Conservation (phyloP, 139 green algal genomes). For the Pedinophyceae sp. region DNA sequence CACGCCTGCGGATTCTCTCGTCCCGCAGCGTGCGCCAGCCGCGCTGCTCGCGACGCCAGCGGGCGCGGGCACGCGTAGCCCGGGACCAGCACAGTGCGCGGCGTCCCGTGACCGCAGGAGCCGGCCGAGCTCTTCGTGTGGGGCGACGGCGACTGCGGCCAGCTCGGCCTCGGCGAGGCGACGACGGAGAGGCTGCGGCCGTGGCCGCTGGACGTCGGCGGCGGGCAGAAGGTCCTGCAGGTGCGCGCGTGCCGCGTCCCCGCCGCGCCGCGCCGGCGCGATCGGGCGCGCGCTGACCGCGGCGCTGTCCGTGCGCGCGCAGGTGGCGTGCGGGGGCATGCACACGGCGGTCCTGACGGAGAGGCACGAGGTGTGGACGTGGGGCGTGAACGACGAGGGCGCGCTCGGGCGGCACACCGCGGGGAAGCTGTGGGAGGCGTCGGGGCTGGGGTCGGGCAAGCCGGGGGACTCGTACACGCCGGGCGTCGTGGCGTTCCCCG, state of each 20-base stretch:
- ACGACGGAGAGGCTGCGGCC: conserved; percentile 25
- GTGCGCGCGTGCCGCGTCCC: no score
- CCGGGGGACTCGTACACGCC: conserved; percentile 22
- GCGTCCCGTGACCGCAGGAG: conserved; percentile 11
- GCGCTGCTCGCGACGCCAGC: no score
- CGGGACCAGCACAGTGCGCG: conserved; percentile 5
- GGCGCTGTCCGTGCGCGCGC: no score
- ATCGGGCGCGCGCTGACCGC: conserved; percentile 15
- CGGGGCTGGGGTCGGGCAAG: background rate
- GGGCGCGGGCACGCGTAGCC: no score
- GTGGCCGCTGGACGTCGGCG: conserved; percentile 11
- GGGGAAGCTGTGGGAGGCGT: conserved; percentile 26
- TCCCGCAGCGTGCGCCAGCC: no score
- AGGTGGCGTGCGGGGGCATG: conserved; percentile 69
- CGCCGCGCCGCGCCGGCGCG: no score
- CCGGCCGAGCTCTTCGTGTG: conserved; percentile 28
- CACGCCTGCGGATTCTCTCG: no score
- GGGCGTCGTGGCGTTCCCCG: conserved; percentile 23
- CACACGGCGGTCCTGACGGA: conserved; percentile 58
- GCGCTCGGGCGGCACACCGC: conserved; percentile 51
- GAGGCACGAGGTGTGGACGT: conserved; percentile 44
- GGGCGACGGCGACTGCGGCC: conserved; percentile 40
- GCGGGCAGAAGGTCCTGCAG: conserved; percentile 11
- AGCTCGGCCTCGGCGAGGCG: conserved; percentile 46
- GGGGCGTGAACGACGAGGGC: conserved; percentile 86